Base-by-base conservation (phyloP, 768 basidiomycete species). In the Mycena rebaudengoi region DNA sequence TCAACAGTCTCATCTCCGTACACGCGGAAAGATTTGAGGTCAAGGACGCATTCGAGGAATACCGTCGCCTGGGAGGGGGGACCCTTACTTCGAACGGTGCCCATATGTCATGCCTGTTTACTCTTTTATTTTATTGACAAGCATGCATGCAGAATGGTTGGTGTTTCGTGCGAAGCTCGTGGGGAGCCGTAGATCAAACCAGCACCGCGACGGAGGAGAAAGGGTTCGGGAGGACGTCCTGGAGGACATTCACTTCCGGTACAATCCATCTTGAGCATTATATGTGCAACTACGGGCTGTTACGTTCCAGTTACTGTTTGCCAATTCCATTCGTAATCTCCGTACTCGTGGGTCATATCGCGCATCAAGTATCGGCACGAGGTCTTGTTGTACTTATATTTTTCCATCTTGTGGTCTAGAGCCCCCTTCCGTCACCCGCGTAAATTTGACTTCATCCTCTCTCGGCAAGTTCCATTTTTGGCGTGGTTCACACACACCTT, bases 1-100 rank as follows among this genome's bases (percentile, higher is more conserved):
- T 66, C 14, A 48, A 66, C 30, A 49, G 53, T 28, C 53, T 66
- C 25, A 39, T 30, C 23, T 23, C 51, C 12, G 29, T 26, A 39
- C 53, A 54, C 12, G 20, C 39, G 44, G 53, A 43, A 2, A 26
- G 32, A 39, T 41, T 66, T 6, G 60, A 60, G 26, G 50, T 48
- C 53, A 66, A 66, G 39, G 65, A 66, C 60, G 25, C 57, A 33
- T 62, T 66, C 46, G 65, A 66, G 43, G 40, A 62, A 52, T 66
- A 66, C 40, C 51, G 61, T 30, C n/a, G 53, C 14, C 60, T 66
- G 14, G 65, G 65, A 21, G 65, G 65, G 30, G 41, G 62, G 60
- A 54, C 53, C 12, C 29, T 66, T 30, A 62, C 60, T 25, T 61
- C 65, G 40, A 51, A 61, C 43, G 65, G 65, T 62, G 37, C 39